phyloP scores from a whole-genome alignment of 495 filamentous ascomycete genomes.

The Echria macrotheca region DNA sequence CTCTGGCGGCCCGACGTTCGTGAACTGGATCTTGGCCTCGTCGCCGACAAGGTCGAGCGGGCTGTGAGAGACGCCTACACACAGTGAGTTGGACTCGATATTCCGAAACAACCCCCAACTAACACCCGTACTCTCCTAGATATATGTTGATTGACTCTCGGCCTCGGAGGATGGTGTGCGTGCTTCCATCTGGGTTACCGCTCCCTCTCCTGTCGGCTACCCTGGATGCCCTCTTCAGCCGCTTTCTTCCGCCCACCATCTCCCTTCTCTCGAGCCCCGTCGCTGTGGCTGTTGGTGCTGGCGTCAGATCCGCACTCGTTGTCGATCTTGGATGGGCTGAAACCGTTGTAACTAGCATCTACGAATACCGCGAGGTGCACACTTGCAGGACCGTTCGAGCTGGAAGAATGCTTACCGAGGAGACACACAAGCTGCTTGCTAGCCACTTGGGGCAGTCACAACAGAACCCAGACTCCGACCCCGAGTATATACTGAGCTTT shows the following conservation, averaged over 20 bases:
- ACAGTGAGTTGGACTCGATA: conserved; percentile 53
- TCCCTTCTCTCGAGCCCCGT: conserved; percentile 71
- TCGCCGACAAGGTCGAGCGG: conserved; percentile 85
- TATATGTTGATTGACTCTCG: conserved; percentile 74
- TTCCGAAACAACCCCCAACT: neutral
- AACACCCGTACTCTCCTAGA: conserved; percentile 29
- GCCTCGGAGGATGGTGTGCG: conserved; percentile 63
- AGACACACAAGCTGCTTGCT: conserved; percentile 61
- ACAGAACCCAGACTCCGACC: conserved; percentile 11
- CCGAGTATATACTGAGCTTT: conserved; percentile 46
- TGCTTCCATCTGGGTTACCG: conserved; percentile 72
- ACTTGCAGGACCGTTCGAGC: conserved; percentile 65
- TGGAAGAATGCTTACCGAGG: conserved; percentile 60
- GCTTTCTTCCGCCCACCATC: conserved; percentile 75
- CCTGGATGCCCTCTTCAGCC: conserved; percentile 69
- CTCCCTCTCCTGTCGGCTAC: conserved; percentile 69
- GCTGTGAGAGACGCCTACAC: conserved; percentile 78
- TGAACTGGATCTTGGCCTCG: conserved; percentile 65
- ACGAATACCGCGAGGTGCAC: conserved; percentile 78
- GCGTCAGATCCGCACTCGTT: conserved; percentile 72
- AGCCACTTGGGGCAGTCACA: conserved; percentile 23
- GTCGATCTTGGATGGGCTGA: conserved; percentile 92
- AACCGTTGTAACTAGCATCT: conserved; percentile 72
- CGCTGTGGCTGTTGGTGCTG: conserved; percentile 68
- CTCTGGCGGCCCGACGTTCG: conserved; percentile 75